Conservation (phyloP, 2,329 filamentous ascomycete species). For the Arthrobotrys entomopaga region DNA sequence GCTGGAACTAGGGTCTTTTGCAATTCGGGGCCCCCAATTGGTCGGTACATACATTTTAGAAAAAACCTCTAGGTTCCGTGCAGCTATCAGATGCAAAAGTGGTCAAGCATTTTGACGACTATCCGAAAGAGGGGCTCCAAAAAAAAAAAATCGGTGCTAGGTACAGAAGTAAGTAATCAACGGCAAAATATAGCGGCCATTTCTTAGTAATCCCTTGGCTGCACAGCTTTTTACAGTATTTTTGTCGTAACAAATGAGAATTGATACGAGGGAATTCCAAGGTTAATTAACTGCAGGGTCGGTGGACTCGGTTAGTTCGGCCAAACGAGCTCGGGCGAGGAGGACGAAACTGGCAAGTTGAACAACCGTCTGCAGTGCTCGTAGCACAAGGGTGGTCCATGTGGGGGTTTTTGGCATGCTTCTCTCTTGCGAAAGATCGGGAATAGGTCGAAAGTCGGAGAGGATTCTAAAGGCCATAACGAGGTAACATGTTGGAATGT, state of each 20-base stretch:
- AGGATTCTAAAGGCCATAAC: constrained; percentile 20
- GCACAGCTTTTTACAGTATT: background rate
- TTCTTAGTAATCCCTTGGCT: background rate
- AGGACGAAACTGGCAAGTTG: constrained; percentile 39
- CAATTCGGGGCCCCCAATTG: no score
- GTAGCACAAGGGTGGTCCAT: constrained; percentile 32
- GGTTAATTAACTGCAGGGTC: background rate
- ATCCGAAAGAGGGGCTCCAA: background rate
- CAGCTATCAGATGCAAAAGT: background rate
- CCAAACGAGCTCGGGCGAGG: constrained; percentile 14
- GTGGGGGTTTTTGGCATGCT: constrained; percentile 5
- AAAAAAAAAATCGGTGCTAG: no score
- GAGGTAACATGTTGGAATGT: constrained; percentile 16
- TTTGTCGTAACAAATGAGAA: background rate
- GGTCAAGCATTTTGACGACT: background rate
- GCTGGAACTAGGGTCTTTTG: no score
- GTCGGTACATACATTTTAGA: no score
- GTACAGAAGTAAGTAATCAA: background rate
- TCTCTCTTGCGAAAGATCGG: constrained; percentile 7
- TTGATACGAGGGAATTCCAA: constrained; percentile 1
- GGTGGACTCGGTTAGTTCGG: constrained; percentile 4
- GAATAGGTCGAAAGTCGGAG: constrained; percentile 22
- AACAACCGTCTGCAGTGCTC: background rate
- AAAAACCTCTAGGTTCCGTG: background rate
- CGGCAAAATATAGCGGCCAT: background rate